These are phyloP conservation scores for Phylloporus sp. DNA, from an alignment of 768 basidiomycete species.

Conservation along the genomic window DNA sequence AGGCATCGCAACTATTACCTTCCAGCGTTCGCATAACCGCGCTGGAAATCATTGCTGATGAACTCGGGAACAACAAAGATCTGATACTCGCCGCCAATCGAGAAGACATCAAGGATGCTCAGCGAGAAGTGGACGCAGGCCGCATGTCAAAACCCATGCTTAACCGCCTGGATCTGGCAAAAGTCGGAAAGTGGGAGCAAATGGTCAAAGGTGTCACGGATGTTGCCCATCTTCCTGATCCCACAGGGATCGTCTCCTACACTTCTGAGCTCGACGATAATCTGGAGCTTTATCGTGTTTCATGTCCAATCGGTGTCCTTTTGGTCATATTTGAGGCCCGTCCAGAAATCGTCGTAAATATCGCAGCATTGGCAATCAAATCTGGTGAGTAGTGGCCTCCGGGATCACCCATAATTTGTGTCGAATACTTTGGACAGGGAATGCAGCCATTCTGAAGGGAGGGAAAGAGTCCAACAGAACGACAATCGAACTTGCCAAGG, in stretches of 20 bases:
- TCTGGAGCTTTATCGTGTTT: constrained; percentile 87
- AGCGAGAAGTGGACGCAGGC: constrained; percentile 74
- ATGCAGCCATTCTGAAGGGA: constrained; percentile 95
- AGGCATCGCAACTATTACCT: constrained; percentile 77
- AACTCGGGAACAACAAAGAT: constrained; percentile 60
- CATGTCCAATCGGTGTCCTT: constrained; percentile 94
- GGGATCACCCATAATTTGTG: neutral
- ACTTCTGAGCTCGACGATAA: constrained; percentile 85
- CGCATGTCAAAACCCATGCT: constrained; percentile 79
- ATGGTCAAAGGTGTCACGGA: constrained; percentile 90
- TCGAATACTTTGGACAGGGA: constrained; percentile 50
- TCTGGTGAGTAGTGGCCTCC: constrained; percentile 59
- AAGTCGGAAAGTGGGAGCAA: constrained; percentile 86
- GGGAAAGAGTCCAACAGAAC: constrained; percentile 93
- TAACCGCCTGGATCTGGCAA: constrained; percentile 78
- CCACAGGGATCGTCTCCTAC: constrained; percentile 83
- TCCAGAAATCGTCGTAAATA: constrained; percentile 97
- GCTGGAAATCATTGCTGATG: constrained; percentile 61
- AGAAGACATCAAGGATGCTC: constrained; percentile 79
- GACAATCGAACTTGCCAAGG: constrained; percentile 66
- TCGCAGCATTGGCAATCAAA: constrained; percentile 93
- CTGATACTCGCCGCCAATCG: constrained; percentile 78
- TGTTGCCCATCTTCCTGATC: constrained; percentile 82
- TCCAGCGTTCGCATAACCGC: constrained; percentile 66
- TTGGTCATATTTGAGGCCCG: constrained; percentile 97